phyloP scores from a whole-genome alignment of 345 rosid genomes.

The Firmiana major region DNA sequence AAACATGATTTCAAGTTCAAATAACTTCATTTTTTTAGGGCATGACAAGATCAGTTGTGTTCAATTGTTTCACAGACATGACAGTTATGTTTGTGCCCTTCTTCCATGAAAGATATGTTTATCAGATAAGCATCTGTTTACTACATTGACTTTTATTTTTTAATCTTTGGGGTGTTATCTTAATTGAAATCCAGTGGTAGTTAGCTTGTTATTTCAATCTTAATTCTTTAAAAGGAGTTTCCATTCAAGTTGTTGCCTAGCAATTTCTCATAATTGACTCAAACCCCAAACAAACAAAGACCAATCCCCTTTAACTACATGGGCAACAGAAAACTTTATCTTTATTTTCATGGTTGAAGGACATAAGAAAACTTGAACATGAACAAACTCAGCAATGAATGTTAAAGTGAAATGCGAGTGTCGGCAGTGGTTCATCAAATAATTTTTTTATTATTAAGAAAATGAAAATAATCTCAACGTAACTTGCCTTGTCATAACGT shows the following conservation, averaged over 20 bases:
- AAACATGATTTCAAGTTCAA: no score
- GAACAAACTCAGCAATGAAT: background rate
- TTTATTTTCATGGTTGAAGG: no score
- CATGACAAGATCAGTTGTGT: background rate
- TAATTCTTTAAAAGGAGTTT: background rate
- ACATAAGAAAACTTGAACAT: background rate
- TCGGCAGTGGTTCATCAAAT: background rate
- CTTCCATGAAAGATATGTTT: background rate
- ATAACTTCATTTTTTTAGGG: no score
- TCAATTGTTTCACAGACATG: background rate
- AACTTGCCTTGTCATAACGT: no score
- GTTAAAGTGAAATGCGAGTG: background rate
- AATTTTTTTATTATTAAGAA: no score
- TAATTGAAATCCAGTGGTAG: background rate
- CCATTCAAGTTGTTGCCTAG: background rate
- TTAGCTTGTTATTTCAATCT: background rate
- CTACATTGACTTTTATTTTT: background rate
- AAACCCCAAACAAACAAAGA: no score
- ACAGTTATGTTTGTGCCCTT: background rate
- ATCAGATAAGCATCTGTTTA: background rate
- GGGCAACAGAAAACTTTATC: no score
- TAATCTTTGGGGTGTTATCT: background rate
- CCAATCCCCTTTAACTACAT: no score
- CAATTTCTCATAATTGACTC: background rate
- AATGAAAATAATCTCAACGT: no score